These are phyloP conservation scores for Lactifluus piperatus DNA, from an alignment of 768 basidiomycete species.

Conservation along the genomic window DNA sequence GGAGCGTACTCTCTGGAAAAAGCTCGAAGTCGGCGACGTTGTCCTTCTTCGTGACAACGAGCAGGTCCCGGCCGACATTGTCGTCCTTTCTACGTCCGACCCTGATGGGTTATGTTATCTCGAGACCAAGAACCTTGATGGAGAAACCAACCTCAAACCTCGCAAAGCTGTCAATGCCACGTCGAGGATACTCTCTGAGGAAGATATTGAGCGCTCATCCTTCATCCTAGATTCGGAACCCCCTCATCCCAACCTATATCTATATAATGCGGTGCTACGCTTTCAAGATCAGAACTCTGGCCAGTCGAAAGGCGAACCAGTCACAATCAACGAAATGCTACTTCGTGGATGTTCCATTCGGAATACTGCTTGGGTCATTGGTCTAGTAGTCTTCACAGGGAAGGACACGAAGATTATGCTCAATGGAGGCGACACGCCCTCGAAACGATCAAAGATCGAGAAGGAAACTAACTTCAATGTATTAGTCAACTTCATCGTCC, in stretches of 20 bases:
- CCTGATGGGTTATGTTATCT: constrained; percentile 88
- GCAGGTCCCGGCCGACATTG: constrained; percentile 92
- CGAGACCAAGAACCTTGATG: constrained; percentile 97
- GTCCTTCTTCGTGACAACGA: constrained; percentile 89
- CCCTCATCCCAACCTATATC: constrained; percentile 87
- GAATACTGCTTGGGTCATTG: constrained; percentile 89
- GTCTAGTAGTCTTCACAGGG: constrained; percentile 90
- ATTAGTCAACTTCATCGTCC: constrained; percentile 80
- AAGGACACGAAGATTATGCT: constrained; percentile 89
- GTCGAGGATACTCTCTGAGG: constrained; percentile 66
- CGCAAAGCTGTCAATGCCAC: constrained; percentile 73
- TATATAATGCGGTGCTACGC: constrained; percentile 78
- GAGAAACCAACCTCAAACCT: constrained; percentile 94
- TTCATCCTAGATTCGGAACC: constrained; percentile 92
- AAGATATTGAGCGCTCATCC: constrained; percentile 78
- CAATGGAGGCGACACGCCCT: constrained; percentile 88
- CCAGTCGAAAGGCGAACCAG: constrained; percentile 53
- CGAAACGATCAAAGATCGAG: constrained; percentile 97
- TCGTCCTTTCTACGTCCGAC: constrained; percentile 88
- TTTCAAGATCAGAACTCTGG: constrained; percentile 50
- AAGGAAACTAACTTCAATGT: constrained; percentile 99
- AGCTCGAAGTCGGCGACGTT: constrained; percentile 94
- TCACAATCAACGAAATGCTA: constrained; percentile 88
- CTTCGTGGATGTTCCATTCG: constrained; percentile 85
- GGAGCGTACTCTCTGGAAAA: constrained; percentile 98